A percentile compares a stretch with the other conserved stretches of the same genome.
phyloP scores from a whole-genome alignment of 164 flowering plant species.

The Chimonanthus praecox region DNA sequence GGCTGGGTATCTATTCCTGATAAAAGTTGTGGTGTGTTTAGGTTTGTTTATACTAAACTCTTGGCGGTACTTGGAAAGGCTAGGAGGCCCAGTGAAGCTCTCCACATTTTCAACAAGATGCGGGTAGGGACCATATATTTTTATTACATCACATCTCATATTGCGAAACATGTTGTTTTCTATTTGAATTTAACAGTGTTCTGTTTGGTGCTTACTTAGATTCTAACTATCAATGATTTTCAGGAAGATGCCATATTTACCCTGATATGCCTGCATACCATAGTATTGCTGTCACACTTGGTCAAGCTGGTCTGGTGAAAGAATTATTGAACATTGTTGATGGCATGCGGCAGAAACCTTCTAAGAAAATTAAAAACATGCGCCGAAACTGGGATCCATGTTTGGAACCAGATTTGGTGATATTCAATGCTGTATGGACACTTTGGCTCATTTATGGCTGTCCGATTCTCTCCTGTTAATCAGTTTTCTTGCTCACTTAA shows the following conservation, averaged over 20 bases:
- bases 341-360: slow-evolving; percentile 69
- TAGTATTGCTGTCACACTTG: slow-evolving; percentile 79
- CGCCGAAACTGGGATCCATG: slow-evolving; percentile 68
- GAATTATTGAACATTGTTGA: slow-evolving; percentile 66
- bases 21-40: slow-evolving; percentile 25
- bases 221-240: slow-evolving; percentile 10
- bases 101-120: slow-evolving; percentile 67
- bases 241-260: slow-evolving; percentile 75
- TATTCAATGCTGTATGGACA: slow-evolving; percentile 85
- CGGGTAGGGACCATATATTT: slow-evolving; percentile 39
- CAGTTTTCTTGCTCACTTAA: neutral
- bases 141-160: slow-evolving; percentile 5
- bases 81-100: slow-evolving; percentile 81
- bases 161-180: neutral
- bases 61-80: slow-evolving; percentile 86
- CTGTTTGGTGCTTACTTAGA: neutral
- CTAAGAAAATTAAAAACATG: slow-evolving; percentile 40
- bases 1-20: neutral
- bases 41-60: slow-evolving; percentile 94
- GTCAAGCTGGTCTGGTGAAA: slow-evolving; percentile 85
- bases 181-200: neutral
- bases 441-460: neutral
- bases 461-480: neutral
- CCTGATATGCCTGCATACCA: slow-evolving; percentile 94
- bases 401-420: slow-evolving; percentile 85